These are phyloP conservation scores for Cystobasidium onofrii DNA, from an alignment of 768 basidiomycete species.

Conservation along the genomic window DNA sequence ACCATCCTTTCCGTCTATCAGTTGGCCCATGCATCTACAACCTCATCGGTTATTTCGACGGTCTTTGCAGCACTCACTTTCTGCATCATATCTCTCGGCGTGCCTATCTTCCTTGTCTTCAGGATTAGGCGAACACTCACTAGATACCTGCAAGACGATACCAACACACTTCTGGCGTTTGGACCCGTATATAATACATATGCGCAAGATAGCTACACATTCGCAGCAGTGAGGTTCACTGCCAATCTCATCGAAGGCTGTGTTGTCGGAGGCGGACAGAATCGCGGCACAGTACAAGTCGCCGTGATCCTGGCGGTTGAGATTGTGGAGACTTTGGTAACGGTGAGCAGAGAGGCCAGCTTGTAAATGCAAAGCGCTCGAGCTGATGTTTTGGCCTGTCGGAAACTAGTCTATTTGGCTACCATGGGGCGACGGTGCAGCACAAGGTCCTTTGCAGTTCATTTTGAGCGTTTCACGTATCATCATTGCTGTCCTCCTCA, in stretches of 20 bases:
- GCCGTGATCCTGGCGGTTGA: slow-evolving; percentile 83
- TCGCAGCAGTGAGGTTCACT: slow-evolving; percentile 68
- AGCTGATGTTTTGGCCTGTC: not conserved
- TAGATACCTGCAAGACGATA: slow-evolving; percentile 89
- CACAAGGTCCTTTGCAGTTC: slow-evolving; percentile 94
- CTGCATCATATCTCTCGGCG: slow-evolving; percentile 63
- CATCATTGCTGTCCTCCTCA: slow-evolving; percentile 76
- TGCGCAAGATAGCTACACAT: slow-evolving; percentile 79
- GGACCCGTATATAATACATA: slow-evolving; percentile 95
- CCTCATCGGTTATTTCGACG: slow-evolving; percentile 56
- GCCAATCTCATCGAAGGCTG: slow-evolving; percentile 75
- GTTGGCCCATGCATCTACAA: slow-evolving; percentile 55
- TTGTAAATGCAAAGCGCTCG: not conserved
- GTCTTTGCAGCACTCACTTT: slow-evolving; percentile 77
- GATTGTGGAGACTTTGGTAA: slow-evolving; percentile 73
- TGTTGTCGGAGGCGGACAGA: slow-evolving; percentile 80
- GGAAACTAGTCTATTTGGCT: slow-evolving; percentile 64
- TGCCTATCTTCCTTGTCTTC: slow-evolving; percentile 66
- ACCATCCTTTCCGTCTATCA: slow-evolving; percentile 86
- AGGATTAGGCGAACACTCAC: slow-evolving; percentile 73
- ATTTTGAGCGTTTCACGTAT: slow-evolving; percentile 84
- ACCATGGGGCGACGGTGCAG: slow-evolving; percentile 92
- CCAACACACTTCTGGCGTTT: slow-evolving; percentile 74
- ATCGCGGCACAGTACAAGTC: slow-evolving; percentile 81
- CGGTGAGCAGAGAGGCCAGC: slow-evolving; percentile 44